Conservation (phyloP, 768 basidiomycete genomes). For the Lactarius quietus region DNA sequence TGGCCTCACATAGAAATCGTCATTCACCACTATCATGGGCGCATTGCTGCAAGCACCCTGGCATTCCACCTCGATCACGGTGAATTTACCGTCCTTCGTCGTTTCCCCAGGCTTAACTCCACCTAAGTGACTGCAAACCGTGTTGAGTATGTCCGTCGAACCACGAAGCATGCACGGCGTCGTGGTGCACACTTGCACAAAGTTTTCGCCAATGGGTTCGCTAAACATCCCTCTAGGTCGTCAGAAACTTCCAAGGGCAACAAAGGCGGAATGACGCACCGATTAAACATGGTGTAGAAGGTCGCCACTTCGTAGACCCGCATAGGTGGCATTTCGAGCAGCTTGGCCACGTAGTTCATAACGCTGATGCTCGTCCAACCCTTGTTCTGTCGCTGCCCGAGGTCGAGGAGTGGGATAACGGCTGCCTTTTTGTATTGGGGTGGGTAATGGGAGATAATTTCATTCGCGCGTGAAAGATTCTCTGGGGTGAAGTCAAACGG, state of each 20-base stretch:
- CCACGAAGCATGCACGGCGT: constrained; percentile 97
- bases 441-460: constrained; percentile 92
- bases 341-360: constrained; percentile 96
- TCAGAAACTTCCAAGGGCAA: background rate
- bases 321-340: constrained; percentile 95
- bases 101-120: constrained; percentile 85
- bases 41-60: constrained; percentile 98
- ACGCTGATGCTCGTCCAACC: constrained; percentile 98
- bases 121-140: constrained; percentile 78
- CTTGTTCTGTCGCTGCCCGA: constrained; percentile 96
- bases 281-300: constrained; percentile 99
- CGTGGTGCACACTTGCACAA: constrained; percentile 98
- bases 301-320: constrained; percentile 99
- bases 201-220: constrained; percentile 90
- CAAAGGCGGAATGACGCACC: constrained; percentile 45
- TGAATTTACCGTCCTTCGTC: constrained; percentile 96
- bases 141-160: constrained; percentile 84
- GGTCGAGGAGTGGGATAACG: constrained; percentile 92
- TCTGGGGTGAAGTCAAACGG: constrained; percentile 80
- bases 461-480: constrained; percentile 81
- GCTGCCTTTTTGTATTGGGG: constrained; percentile 99
- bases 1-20: constrained; percentile 89
- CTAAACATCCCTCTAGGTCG: constrained; percentile 37
- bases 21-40: constrained; percentile 92
- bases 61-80: constrained; percentile 97